phyloP scores from a whole-genome alignment of 768 basidiomycete genomes.

The Suillus lakei region DNA sequence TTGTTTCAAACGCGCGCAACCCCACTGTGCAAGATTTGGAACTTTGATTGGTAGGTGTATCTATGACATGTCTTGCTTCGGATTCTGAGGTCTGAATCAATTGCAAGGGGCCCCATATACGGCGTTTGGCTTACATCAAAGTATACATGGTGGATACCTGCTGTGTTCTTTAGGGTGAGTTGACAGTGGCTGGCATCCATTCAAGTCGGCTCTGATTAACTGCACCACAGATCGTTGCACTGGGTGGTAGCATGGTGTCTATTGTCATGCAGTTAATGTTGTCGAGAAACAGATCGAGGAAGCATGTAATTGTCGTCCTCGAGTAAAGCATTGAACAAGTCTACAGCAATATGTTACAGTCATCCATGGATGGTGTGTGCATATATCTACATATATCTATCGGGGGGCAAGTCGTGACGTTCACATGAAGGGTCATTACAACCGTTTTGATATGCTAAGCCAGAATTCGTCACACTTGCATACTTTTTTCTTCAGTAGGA shows the following conservation, averaged over 20 bases:
- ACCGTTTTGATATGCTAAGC: too few species aligned
- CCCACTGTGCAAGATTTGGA: too few species aligned
- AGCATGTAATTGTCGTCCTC: too few species aligned
- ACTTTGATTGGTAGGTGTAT: conserved; percentile 26
- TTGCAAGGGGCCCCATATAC: conserved; percentile 50
- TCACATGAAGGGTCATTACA: neutral
- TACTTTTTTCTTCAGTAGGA: neutral
- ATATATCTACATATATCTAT: neutral
- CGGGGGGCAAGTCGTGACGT: neutral
- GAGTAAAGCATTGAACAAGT: too few species aligned
- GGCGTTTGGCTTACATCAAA: conserved; percentile 56
- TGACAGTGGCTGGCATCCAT: neutral
- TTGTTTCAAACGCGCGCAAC: too few species aligned
- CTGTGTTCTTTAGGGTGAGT: conserved; percentile 51
- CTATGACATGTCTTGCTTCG: neutral
- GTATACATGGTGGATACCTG: conserved; percentile 61
- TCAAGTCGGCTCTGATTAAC: neutral
- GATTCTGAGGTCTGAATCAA: too few species aligned
- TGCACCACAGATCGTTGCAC: neutral
- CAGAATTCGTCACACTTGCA: neutral
- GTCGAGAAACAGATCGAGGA: too few species aligned
- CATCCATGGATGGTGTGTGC: too few species aligned
- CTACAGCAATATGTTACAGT: too few species aligned
- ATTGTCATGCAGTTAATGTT: neutral
- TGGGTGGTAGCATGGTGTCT: neutral